phyloP scores from a whole-genome alignment of 495 filamentous ascomycete genomes.

The Penicillium salamii region DNA sequence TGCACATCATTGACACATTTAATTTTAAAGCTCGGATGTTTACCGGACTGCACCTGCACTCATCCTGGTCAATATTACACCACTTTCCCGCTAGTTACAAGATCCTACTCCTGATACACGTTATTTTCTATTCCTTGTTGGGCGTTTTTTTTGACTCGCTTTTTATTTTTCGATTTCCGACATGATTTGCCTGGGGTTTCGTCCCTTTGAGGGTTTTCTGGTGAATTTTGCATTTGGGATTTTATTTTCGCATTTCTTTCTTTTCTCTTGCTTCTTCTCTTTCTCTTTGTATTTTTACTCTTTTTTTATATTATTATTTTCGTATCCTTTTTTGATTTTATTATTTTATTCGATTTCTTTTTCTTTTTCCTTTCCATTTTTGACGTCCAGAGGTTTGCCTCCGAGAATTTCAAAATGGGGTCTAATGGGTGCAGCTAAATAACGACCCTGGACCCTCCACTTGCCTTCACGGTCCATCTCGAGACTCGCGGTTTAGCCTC shows the following conservation, averaged over 20 bases:
- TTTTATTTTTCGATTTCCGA: too few relatives aligned
- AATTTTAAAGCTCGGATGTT: conserved; percentile 22
- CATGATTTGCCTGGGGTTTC: too few relatives aligned
- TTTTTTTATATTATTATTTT: conserved; percentile 3
- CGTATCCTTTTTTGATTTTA: too few relatives aligned
- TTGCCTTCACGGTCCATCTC: conserved; percentile 28
- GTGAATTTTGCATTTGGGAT: too few relatives aligned
- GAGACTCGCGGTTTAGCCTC: conserved; percentile 26
- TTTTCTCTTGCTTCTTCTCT: conserved; percentile 6
- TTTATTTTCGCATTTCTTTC: not conserved
- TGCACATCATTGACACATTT: conserved; percentile 15
- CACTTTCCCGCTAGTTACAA: conserved; percentile 40
- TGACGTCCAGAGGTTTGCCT: conserved; percentile 10
- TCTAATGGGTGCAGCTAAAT: conserved; percentile 43
- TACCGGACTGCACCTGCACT: conserved; percentile 32
- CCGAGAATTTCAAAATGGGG: conserved; percentile 24
- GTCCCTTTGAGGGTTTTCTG: too few relatives aligned
- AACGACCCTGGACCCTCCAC: conserved; percentile 48
- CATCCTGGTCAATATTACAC: conserved; percentile 46
- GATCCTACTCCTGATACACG: conserved; percentile 17
- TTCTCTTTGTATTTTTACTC: conserved; percentile 15
- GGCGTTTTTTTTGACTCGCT: not conserved
- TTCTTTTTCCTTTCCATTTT: conserved; percentile 14
- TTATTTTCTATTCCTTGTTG: conserved; percentile 1
- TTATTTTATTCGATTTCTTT: conserved; percentile 15